Evolutionary conservation across 495 filamentous ascomycete genomes (phyloP), one percentile per base, ranked within the genome.

Genomic region (Aspergillus conjunctus): DNA sequence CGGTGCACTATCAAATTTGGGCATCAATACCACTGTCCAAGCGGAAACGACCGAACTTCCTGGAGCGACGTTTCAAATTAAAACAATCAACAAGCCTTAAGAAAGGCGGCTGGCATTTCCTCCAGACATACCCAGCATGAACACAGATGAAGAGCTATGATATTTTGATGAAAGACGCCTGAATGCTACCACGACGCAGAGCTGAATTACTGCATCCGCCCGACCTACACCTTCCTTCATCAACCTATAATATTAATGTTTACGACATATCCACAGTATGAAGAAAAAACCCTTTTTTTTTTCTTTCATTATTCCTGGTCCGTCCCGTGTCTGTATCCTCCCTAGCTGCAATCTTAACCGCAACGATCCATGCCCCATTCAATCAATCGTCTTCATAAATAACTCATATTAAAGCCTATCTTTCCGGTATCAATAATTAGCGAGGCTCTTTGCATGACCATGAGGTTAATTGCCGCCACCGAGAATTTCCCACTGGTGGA

Each of bases 21-120:
- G 94, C 15, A 92, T 98, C 60, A 84, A 89, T 64, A 93, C 93
- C 5, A 93, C 86, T 0, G 94, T 97, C 15, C 90, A 96, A 66
- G 93, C 90, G 12, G 93, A 96, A 76, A 88, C 86, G 17, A 87
- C 79, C 20, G 93, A 93, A 73, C 78, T 98, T 34, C 95, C 94
- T 8, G 83, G 83, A 5, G 94, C 93, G 49, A 92, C 90, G 1
- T 98, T 98, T 75, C 95, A 98, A 77, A 97, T 98, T 76, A 96
- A 96, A 80, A 95, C 90, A 10, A 75, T 87, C 21, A 78, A 83
- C 51, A 89, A 87, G 69, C 68, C 84, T 55, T 79, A 58, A 58
- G n/a, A 30, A 31, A 34, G 41, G 10, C 34, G 31, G 10, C 9
- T 37, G 15, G 21, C 20, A 51, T 17, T 20, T 37, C 15, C 22